Base-by-base conservation (phyloP, 2,329 filamentous ascomycete species). In the Sphaerulina vaccinii region DNA sequence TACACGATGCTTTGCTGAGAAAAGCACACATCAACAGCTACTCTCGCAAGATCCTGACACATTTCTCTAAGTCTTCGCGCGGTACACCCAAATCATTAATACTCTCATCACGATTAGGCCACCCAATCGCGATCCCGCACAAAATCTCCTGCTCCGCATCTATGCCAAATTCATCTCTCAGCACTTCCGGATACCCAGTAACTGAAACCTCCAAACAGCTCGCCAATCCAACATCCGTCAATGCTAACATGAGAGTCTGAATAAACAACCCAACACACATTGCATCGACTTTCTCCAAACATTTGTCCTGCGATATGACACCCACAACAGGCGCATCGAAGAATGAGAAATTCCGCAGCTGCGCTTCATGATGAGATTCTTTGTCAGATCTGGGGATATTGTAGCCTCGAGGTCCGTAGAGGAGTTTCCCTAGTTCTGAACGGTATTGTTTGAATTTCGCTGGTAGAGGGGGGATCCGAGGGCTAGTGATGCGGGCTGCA, bases 191-290 rank as follows among this genome's bases (percentile, higher is more conserved):
- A 55, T 63, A 64, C 46, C 60, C 60, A 16, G 60, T 58, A 7
- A 62, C 52, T 49, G 50, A 55, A 8, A 61, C 58, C 38, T 59
- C 51, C 21, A 58, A 51, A 52, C 63, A 62, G 15, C 49, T 60
- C 29, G 52, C 57, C 37, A 63, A 8, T 3, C 63, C 63, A 16
- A 44, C 47, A 21, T 60, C 61, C 13, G 57, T 58, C 36, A 62
- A 35, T 21, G 61, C 45, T 33, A 65, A 45, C 45, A 56, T 56
- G 23, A 64, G 44, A 13, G 50, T 61, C 48, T 65, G 61, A 29
- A 65, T 46, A 38, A 59, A 63, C 59, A 64, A 57, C 0, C 63
- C 62, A 8, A 64, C 59, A 45, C 56, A 56, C 53, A 64, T 47
- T 11, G 58, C 52, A 53, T 62, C 58, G 7, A 59, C 48, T 9